A percentile compares a stretch with the other conserved stretches of the same genome.
These are phyloP conservation scores for Cystobasidiaceae sp. DNA, from an alignment of 1,284 basidiomycete genomes.

Conservation along the genomic window DNA sequence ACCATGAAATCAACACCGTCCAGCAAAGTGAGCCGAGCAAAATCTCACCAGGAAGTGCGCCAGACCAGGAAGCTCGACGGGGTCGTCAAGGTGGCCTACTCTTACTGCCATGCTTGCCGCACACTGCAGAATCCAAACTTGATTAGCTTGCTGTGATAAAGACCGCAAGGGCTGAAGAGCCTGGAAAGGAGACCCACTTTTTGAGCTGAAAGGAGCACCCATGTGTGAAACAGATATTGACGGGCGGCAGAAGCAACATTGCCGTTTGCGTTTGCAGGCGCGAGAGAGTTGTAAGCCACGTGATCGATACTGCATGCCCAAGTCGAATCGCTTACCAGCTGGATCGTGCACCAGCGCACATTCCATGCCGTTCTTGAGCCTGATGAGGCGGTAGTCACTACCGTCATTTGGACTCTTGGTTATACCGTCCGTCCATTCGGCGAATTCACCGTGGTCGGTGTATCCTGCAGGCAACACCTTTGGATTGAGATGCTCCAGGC, in stretches of 20 bases:
- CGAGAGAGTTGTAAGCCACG: neutral
- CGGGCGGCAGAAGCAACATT: neutral
- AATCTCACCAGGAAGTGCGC: constrained; percentile 51
- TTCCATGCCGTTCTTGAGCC: constrained; percentile 81
- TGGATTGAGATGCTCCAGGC: constrained; percentile 7
- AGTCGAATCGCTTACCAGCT: neutral
- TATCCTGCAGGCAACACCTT: constrained; percentile 6
- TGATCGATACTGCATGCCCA: neutral
- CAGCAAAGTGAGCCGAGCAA: neutral
- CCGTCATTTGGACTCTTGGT: constrained; percentile 71
- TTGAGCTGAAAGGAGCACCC: neutral
- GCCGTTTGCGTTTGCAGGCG: neutral
- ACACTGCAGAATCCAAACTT: constrained; percentile 57
- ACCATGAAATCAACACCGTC: too few species aligned
- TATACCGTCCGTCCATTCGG: constrained; percentile 61
- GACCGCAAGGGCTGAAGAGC: neutral
- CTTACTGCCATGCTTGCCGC: constrained; percentile 92
- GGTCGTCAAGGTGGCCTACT: constrained; percentile 90
- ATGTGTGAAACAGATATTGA: neutral
- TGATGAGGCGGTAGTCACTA: constrained; percentile 71
- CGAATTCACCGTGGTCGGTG: constrained; percentile 18
- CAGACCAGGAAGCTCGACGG: constrained; percentile 51
- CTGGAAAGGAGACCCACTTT: neutral
- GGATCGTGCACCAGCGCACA: constrained; percentile 78
- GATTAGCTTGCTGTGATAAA: neutral